phyloP scores from a whole-genome alignment of 495 filamentous ascomycete genomes.

The Neurospora discreta region DNA sequence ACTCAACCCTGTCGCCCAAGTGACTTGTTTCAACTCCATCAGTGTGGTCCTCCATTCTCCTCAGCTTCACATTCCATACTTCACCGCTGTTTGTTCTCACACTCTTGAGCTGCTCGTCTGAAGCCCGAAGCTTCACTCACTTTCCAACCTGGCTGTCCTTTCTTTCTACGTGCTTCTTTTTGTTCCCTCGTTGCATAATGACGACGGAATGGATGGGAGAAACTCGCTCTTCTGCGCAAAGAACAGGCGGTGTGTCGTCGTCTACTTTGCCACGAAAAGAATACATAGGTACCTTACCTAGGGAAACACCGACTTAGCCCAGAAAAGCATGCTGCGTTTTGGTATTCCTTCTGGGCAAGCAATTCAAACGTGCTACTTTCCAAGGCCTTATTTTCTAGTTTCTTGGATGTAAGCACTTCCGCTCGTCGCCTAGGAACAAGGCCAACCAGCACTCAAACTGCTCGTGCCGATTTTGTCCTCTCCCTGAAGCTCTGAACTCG shows the following conservation, averaged over 20 bases:
- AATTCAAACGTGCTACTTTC: neutral
- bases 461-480: neutral
- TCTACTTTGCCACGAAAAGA: neutral
- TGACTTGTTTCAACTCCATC: neutral
- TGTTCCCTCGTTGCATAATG: neutral
- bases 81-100: neutral
- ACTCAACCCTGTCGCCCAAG: neutral
- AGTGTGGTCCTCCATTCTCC: neutral
- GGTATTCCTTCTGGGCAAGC: neutral
- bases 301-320: neutral
- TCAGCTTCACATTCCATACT: neutral
- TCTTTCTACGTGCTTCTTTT: neutral
- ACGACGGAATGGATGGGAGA: no score
- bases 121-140: neutral
- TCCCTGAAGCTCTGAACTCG: neutral
- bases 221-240: neutral
- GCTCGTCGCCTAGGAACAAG: neutral
- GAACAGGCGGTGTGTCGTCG: neutral
- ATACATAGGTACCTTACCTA: neutral
- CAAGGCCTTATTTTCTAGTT: neutral
- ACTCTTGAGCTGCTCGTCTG: neutral
- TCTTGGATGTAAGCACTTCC: neutral
- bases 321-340: neutral
- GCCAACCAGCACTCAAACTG: neutral
- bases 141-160: neutral